Evolutionary conservation across 768 basidiomycete species (phyloP), one percentile per base, ranked within the genome.

Genomic region (Sarcomyxa edulis): DNA sequence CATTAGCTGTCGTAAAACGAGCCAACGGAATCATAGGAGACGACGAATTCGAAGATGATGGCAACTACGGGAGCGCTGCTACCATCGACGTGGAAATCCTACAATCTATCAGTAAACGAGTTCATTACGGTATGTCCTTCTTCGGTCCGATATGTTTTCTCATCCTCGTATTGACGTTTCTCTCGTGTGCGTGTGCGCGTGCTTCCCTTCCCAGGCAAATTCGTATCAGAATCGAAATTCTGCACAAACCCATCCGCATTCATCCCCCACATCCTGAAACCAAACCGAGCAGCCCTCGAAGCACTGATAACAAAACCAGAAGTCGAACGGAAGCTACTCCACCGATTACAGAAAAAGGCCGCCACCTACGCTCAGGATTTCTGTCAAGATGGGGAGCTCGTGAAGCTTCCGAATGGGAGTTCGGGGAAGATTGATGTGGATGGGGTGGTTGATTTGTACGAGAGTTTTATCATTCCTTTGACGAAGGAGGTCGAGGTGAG

Each of bases 181-280:
- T 25, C 39, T 26, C 19, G 11, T 15, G n/a, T n/a, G n/a, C n/a
- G n/a, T n/a, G n/a, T n/a, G n/a, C n/a, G n/a, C n/a, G n/a, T n/a
- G n/a, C n/a, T n/a, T n/a, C 14, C 11, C 10, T 35, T n/a, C 46
- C 7, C 54, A 99, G 95, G 96, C 41, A 98, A 97, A 72, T 99
- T 99, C 58, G 96, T 99, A 5, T 92, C 94, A 4, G 96, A 99
- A 63, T 88, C 89, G 19, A 99, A 99, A 58, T 99, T 99, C 68
- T 57, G 72, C n/a, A 74, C 78, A 21, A 69, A 88, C 44, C 95
- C 96, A 14, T 68, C 82, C 24, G 79, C 81, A 7, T 99, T 97
- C 61, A 75, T 99, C 40, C 93, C 94, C 1, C 92, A 94, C 61
- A 99, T 99, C 52, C 73, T 74, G 25, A 73, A 72, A 3, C 81